Conservation (phyloP, 148 eudicot genomes). For the Rhododendron ferrugineum region DNA sequence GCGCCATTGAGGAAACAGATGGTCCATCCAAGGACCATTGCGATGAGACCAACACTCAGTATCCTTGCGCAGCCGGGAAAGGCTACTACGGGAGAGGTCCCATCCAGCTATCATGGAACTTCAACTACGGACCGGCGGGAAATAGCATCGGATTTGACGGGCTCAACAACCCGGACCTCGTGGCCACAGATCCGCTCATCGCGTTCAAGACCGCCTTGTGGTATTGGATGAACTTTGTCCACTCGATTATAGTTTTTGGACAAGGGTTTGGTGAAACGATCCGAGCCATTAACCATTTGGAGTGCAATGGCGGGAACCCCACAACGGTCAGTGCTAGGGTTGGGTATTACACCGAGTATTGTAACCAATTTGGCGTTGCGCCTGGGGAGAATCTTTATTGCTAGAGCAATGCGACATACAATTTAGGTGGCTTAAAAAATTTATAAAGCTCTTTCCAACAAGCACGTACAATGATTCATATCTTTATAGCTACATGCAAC, state of each 20-base stretch:
- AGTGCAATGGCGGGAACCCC: constrained; percentile 36
- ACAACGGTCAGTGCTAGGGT: constrained; percentile 29
- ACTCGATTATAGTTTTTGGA: constrained; percentile 23
- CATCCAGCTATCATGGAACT: constrained; percentile 52
- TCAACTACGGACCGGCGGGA: constrained; percentile 50
- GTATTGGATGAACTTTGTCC: constrained; percentile 50
- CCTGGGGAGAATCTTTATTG: constrained; percentile 28
- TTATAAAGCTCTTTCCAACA: neutral
- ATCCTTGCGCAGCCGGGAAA: constrained; percentile 34
- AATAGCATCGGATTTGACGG: constrained; percentile 33
- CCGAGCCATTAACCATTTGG: constrained; percentile 44
- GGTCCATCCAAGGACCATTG: constrained; percentile 33
- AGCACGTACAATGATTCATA: neutral
- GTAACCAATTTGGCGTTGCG: constrained; percentile 40
- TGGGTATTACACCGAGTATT: constrained; percentile 31
- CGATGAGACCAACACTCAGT: constrained; percentile 18
- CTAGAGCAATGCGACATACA: neutral
- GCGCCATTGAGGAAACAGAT: constrained; percentile 38
- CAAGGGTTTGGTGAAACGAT: constrained; percentile 64
- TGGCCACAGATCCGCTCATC: constrained; percentile 31
- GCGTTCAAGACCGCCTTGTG: constrained; percentile 58
- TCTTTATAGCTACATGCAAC: no score
- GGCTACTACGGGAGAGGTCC: constrained; percentile 63
- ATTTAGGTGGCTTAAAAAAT: neutral
- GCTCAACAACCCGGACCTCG: constrained; percentile 31